A percentile compares a stretch with the other conserved stretches of the same genome.
Evolutionary conservation across 2,329 filamentous ascomycete genomes (phyloP).

Genomic region (Hypoxylon sp.): DNA sequence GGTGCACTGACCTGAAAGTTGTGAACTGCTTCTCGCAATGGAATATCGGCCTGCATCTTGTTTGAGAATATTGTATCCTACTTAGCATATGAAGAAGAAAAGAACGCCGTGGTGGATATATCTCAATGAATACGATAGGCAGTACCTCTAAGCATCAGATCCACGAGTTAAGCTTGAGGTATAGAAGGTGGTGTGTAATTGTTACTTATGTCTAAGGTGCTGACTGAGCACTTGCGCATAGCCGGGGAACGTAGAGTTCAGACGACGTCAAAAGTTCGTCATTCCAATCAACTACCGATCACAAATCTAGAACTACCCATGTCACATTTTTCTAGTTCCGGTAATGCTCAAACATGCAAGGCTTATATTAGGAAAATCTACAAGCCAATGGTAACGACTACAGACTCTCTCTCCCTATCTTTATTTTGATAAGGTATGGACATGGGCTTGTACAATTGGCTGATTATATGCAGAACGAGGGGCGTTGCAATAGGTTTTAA

Average conservation of each 20-base stretch:
- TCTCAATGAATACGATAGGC: not conserved
- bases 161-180: not conserved
- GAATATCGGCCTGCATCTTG: constrained; percentile 48
- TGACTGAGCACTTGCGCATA: not conserved
- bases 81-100: not conserved
- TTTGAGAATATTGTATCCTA: not conserved
- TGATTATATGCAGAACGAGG: not conserved
- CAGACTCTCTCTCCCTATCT: not conserved
- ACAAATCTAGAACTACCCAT: not conserved
- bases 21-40: constrained; percentile 39
- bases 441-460: constrained; percentile 1
- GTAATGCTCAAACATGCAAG: constrained; percentile 1
- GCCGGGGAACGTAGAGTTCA: not conserved
- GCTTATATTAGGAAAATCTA: not conserved
- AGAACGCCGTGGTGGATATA: not conserved
- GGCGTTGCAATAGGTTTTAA: not conserved
- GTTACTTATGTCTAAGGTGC: not conserved
- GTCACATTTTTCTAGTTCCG: not conserved
- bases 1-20: constrained; percentile 38
- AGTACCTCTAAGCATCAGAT: not conserved
- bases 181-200: not conserved
- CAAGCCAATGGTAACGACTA: constrained; percentile 1
- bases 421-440: not conserved
- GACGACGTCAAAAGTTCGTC: constrained; percentile 24
- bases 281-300: not conserved